phyloP scores from a whole-genome alignment of 495 filamentous ascomycete genomes.

The Sabuloglossum arenarium region DNA sequence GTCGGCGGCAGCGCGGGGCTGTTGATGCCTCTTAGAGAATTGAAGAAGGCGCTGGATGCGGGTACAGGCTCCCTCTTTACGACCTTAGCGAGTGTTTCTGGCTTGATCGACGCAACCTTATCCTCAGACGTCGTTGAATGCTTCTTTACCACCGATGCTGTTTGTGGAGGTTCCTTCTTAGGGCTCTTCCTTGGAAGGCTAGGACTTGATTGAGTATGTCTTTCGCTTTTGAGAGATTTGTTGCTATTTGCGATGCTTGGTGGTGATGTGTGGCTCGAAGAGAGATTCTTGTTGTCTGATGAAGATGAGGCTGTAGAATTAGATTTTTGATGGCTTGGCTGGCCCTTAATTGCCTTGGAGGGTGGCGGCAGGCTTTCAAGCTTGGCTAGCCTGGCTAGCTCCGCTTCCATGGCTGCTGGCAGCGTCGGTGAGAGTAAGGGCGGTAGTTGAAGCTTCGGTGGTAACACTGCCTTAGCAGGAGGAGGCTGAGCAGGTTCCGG shows the following conservation, averaged over 20 bases:
- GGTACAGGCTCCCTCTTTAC: not conserved
- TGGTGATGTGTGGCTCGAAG: not conserved
- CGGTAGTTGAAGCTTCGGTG: not conserved
- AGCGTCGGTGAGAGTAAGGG: constrained; percentile 1
- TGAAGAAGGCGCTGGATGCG: not conserved
- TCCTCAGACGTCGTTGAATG: not conserved
- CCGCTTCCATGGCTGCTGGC: constrained; percentile 2
- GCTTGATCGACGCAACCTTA: not conserved
- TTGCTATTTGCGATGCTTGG: not conserved
- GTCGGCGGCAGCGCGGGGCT: not conserved
- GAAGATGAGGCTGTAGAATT: not conserved
- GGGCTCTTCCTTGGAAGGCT: not conserved
- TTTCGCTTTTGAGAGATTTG: not conserved
- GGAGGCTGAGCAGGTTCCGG: not conserved
- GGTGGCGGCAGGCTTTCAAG: not conserved
- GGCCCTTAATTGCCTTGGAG: not conserved
- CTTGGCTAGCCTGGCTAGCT: not conserved
- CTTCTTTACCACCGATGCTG: not conserved
- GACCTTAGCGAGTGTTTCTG: not conserved
- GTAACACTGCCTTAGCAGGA: not conserved
- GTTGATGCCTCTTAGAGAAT: not conserved
- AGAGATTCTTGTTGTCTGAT: not conserved
- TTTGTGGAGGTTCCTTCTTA: not conserved
- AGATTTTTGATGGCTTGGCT: not conserved
- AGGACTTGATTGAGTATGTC: not conserved